Conservation (phyloP, 1,284 basidiomycete species). For the Fomitopsis schrenkii region DNA sequence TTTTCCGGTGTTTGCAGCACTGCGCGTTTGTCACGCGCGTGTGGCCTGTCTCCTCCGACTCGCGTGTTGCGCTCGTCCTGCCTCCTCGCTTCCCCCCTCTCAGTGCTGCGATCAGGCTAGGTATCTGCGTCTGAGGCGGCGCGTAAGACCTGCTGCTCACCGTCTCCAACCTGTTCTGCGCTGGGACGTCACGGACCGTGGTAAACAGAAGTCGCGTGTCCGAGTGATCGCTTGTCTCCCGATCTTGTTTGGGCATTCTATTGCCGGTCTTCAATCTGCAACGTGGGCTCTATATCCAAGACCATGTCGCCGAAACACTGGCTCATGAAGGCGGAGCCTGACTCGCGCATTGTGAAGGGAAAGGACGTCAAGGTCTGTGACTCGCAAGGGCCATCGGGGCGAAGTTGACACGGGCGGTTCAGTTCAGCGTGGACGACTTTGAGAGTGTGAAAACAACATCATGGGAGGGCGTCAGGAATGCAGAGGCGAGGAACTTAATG, state of each 20-base stretch:
- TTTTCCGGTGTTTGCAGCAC: slow-evolving; percentile 28
- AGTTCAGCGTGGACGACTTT: slow-evolving; percentile 93
- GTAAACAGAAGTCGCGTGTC: slow-evolving; percentile 1
- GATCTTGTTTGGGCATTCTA: slow-evolving; percentile 1
- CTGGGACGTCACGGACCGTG: neutral
- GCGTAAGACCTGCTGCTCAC: neutral
- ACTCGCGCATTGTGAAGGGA: slow-evolving; percentile 83
- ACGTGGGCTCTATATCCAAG: neutral
- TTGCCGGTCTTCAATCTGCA: neutral
- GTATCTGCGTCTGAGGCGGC: neutral
- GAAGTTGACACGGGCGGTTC: slow-evolving; percentile 11
- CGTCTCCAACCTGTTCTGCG: neutral
- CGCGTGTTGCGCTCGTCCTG: neutral
- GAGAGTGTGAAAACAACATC: slow-evolving; percentile 69
- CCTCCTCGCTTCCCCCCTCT: neutral
- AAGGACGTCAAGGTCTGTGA: slow-evolving; percentile 79
- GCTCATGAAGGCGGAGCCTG: slow-evolving; percentile 92
- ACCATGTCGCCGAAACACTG: slow-evolving; percentile 42
- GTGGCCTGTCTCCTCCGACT: neutral
- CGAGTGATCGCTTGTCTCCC: neutral
- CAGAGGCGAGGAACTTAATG: slow-evolving; percentile 91
- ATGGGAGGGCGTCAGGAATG: slow-evolving; percentile 93
- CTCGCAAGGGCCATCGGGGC: slow-evolving; percentile 4
- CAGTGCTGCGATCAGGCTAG: neutral
- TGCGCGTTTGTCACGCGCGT: slow-evolving; percentile 16